A percentile compares a stretch with the other conserved stretches of the same genome.
Evolutionary conservation across 2,329 filamentous ascomycete genomes (phyloP).

Genomic region (Apiospora koreana): DNA sequence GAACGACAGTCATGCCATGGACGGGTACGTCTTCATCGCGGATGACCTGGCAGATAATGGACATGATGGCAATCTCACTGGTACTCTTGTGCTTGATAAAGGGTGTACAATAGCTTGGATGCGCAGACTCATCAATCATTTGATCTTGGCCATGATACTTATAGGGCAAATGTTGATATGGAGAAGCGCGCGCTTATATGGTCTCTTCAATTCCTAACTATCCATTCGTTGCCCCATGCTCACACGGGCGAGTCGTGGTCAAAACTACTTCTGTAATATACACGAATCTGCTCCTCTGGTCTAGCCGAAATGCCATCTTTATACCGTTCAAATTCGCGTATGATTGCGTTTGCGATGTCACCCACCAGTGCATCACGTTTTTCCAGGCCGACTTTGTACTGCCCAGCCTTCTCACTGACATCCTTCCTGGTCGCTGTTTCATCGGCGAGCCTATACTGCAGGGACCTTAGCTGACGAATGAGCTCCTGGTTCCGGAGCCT

Average conservation of each 20-base stretch:
- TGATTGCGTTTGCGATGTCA: not conserved
- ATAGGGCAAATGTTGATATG: not conserved
- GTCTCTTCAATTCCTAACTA: not conserved
- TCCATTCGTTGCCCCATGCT: not conserved
- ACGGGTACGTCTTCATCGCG: not conserved
- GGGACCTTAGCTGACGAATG: not conserved
- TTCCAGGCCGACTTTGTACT: not conserved
- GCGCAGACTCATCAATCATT: not conserved
- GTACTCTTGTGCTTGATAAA: not conserved
- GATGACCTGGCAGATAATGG: not conserved
- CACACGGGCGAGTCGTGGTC: not conserved
- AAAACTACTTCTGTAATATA: not conserved
- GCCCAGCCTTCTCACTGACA: not conserved
- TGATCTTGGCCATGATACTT: not conserved
- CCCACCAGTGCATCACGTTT: not conserved
- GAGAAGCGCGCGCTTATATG: not conserved
- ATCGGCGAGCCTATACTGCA: not conserved
- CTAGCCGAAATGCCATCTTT: not conserved
- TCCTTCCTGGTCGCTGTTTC: not conserved
- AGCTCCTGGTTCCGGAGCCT: not conserved
- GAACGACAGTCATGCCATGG: not conserved
- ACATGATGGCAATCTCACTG: not conserved
- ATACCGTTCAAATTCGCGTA: slow-evolving; percentile 5
- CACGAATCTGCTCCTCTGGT: not conserved
- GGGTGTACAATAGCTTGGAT: not conserved